A percentile compares a stretch with the other conserved stretches of the same genome.
These are phyloP conservation scores for Pythium plurisporium DNA, from an alignment of 352 stramenopile species.

Conservation along the genomic window DNA sequence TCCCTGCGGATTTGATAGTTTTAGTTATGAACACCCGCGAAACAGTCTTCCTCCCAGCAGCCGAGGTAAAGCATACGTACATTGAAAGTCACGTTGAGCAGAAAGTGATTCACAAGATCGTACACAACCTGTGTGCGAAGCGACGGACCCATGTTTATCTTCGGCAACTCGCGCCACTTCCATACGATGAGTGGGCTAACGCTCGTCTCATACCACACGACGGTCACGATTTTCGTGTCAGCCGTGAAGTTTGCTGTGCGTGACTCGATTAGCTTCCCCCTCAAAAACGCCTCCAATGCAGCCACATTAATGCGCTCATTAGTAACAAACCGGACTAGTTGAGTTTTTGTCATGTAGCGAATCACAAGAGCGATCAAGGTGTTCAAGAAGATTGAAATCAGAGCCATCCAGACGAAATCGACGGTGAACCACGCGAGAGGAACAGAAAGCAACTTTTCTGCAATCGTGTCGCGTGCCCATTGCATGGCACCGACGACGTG, in stretches of 20 bases:
- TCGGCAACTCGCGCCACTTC: constrained; percentile 22
- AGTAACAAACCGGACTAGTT: constrained; percentile 38
- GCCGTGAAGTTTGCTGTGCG: constrained; percentile 65
- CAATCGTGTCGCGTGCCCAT: constrained; percentile 50
- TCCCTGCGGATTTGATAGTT: constrained; percentile 22
- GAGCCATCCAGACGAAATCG: constrained; percentile 40
- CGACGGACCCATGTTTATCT: constrained; percentile 29
- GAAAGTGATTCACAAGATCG: constrained; percentile 45
- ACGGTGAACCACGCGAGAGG: constrained; percentile 52
- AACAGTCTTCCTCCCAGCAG: not conserved
- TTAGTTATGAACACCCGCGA: not conserved
- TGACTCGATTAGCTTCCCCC: constrained; percentile 65
- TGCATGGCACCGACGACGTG: constrained; percentile 35
- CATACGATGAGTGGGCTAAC: constrained; percentile 22
- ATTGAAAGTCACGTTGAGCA: constrained; percentile 56
- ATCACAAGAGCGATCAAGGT: constrained; percentile 35
- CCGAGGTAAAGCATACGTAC: constrained; percentile 19
- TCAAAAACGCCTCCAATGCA: constrained; percentile 52
- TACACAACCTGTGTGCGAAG: constrained; percentile 60
- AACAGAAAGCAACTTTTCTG: constrained; percentile 32
- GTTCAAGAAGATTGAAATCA: constrained; percentile 34
- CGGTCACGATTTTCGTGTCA: constrained; percentile 79
- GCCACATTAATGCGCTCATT: constrained; percentile 46
- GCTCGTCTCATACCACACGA: constrained; percentile 87
- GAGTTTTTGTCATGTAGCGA: constrained; percentile 30